Evolutionary conservation across 768 basidiomycete species (phyloP), one percentile per base, ranked within the genome.

Genomic region (Mycena vulgaris): DNA sequence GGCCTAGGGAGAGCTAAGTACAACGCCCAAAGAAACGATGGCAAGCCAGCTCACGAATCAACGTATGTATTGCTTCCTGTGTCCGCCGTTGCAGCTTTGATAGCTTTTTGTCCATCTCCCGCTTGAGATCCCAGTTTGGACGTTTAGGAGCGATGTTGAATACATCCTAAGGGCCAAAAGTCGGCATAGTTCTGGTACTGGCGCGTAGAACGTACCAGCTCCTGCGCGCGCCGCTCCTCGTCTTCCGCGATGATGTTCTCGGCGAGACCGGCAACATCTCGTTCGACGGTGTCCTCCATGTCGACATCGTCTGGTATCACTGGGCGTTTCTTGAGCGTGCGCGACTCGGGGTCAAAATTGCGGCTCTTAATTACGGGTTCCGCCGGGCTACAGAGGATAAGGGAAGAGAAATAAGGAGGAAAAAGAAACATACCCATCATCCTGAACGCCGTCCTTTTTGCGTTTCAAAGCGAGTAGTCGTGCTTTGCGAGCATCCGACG

Each of bases 61-160:
- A 87, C 3, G 92, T 93, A 76, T 97, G 95, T 70, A 98, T 94
- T 7, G 96, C 90, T 80, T 97, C 94, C 70, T 97, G 94, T 2
- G 96, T 98, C 81, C 90, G 92, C 74, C 95, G 84, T 76, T 98
- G 96, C n/a, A 99, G 85, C 78, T 91, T 96, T 10, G 92, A 88
- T 53, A 96, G 80, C 79, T 95, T 96, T 84, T 93, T 95, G 66
- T 97, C 95, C 83, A 97, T 90, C 75, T 98, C 96, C 66, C 96
- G 90, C 80, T 96, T 97, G 75, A 98, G 85, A 79, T 97, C 96
- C 96, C 96, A 97, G 81, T 97, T 99, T 13, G 95, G 92, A 53
- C 96, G 89, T 87, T 97, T 98, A 5, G 98, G 98, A 27, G 96
- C 97, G 74, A 99, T 99, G 78, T 98, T 99, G 79, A 98, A 95